Evolutionary conservation across 2,329 filamentous ascomycete genomes (phyloP).

Genomic region (Colletotrichum spinosum): DNA sequence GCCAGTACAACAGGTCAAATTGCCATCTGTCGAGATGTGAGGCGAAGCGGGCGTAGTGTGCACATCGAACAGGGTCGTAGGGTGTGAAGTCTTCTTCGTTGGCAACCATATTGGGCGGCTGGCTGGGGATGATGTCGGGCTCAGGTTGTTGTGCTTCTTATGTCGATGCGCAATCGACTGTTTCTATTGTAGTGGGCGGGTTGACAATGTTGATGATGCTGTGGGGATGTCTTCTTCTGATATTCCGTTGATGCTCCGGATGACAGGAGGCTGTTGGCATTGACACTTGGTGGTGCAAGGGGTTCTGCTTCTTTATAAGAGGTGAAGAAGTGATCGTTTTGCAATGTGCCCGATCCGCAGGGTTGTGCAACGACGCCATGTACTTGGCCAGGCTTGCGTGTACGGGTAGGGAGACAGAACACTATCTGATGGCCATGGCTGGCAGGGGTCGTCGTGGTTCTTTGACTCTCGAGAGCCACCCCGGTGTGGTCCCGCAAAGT

Average conservation of each 20-base stretch:
- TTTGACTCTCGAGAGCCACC: slow-evolving; percentile 25
- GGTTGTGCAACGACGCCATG: slow-evolving; percentile 18
- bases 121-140: not conserved
- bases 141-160: not conserved
- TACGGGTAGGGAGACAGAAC: slow-evolving; percentile 23
- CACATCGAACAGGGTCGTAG: slow-evolving; percentile 45
- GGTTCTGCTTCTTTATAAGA: slow-evolving; percentile 37
- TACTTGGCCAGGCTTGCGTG: slow-evolving; percentile 31
- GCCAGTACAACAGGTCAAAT: slow-evolving; percentile 61
- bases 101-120: slow-evolving; percentile 19
- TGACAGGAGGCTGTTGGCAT: slow-evolving; percentile 19
- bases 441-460: slow-evolving; percentile 28
- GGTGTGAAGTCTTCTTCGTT: slow-evolving; percentile 32
- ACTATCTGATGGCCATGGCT: slow-evolving; percentile 19
- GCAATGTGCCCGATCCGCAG: slow-evolving; percentile 29
- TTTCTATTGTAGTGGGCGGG: not conserved
- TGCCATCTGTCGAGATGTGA: slow-evolving; percentile 53
- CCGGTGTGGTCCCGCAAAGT: slow-evolving; percentile 31
- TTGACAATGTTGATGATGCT: slow-evolving; percentile 3
- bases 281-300: slow-evolving; percentile 27
- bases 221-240: slow-evolving; percentile 4
- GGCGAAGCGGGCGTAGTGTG: slow-evolving; percentile 58
- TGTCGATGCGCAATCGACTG: not conserved
- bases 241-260: slow-evolving; percentile 25
- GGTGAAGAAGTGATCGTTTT: slow-evolving; percentile 23